Percentiles rank a stretch among this genome's conserved stretches.
phyloP scores from a whole-genome alignment of 2,329 filamentous ascomycete genomes.

The Penicillium thymicola region DNA sequence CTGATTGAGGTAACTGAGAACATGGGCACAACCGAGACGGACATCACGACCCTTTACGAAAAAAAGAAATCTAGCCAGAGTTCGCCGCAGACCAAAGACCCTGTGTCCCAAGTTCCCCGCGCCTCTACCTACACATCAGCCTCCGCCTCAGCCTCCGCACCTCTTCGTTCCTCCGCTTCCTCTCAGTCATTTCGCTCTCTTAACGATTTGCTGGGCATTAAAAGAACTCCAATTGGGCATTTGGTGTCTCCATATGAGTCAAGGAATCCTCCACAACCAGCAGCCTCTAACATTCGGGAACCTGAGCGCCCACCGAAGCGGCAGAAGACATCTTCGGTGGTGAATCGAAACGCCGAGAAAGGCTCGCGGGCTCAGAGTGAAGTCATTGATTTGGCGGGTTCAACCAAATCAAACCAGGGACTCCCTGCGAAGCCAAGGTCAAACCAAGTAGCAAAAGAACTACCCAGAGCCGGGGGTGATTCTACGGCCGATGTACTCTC shows the following conservation, averaged over 20 bases:
- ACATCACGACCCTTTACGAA: constrained; percentile 71
- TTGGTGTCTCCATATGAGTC: constrained; percentile 66
- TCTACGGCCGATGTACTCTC: background rate
- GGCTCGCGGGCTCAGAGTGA: constrained; percentile 8
- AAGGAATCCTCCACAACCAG: constrained; percentile 12
- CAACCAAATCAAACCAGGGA: constrained; percentile 6
- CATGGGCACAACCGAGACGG: constrained; percentile 70
- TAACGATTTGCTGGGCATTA: constrained; percentile 63
- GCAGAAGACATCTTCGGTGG: constrained; percentile 21
- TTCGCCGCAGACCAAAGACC: constrained; percentile 27
- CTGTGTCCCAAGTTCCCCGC: constrained; percentile 44
- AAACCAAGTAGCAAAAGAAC: background rate
- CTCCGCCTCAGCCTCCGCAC: constrained; percentile 10
- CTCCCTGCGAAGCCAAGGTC: background rate
- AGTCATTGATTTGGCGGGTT: constrained; percentile 26
- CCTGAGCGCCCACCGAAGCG: constrained; percentile 35
- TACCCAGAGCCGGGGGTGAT: background rate
- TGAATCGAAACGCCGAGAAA: constrained; percentile 11
- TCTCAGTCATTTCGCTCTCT: constrained; percentile 55
- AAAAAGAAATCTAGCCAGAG: constrained; percentile 54
- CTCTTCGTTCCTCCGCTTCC: constrained; percentile 23
- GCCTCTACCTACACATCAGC: constrained; percentile 20
- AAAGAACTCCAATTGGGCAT: constrained; percentile 62
- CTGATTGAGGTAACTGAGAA: constrained; percentile 78
- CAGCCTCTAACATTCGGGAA: constrained; percentile 13